Evolutionary conservation across 768 basidiomycete genomes (phyloP).

Genomic region (Scleroderma citrinum): DNA sequence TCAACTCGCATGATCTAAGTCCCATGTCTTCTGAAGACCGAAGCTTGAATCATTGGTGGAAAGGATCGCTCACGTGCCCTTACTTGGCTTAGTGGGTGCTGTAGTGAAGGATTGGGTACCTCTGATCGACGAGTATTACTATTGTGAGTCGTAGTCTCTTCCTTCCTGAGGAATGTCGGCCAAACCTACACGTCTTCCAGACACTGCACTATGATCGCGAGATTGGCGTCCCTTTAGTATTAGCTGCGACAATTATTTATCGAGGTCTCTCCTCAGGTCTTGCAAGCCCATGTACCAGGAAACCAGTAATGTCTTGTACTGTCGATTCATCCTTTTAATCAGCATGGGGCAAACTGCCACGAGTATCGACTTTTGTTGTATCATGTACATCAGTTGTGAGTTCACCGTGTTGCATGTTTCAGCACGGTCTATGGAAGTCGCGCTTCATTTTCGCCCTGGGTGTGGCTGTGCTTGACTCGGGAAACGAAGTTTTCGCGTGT

Average conservation of each 20-base stretch:
- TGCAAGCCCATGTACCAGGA: too few species aligned
- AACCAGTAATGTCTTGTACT: too few species aligned
- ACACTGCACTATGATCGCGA: slow-evolving; percentile 42
- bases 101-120: slow-evolving; percentile 84
- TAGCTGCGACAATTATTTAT: too few species aligned
- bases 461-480: slow-evolving; percentile 21
- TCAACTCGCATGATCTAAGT: slow-evolving; percentile 1
- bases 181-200: slow-evolving; percentile 17
- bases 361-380: not conserved
- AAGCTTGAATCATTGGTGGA: slow-evolving; percentile 64
- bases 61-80: slow-evolving; percentile 47
- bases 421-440: too few species aligned
- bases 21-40: slow-evolving; percentile 43
- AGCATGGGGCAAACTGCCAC: too few species aligned
- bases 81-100: slow-evolving; percentile 64
- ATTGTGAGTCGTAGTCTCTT: slow-evolving; percentile 53
- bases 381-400: too few species aligned
- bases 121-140: slow-evolving; percentile 84
- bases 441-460: not conserved
- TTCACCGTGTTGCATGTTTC: too few species aligned
- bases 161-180: not conserved
- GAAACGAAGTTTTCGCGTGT: slow-evolving; percentile 31
- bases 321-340: too few species aligned
- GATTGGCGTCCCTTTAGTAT: too few species aligned
- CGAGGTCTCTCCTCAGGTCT: too few species aligned